phyloP scores from a whole-genome alignment of 164 flowering plant species.

The Brasenia schreberi region DNA sequence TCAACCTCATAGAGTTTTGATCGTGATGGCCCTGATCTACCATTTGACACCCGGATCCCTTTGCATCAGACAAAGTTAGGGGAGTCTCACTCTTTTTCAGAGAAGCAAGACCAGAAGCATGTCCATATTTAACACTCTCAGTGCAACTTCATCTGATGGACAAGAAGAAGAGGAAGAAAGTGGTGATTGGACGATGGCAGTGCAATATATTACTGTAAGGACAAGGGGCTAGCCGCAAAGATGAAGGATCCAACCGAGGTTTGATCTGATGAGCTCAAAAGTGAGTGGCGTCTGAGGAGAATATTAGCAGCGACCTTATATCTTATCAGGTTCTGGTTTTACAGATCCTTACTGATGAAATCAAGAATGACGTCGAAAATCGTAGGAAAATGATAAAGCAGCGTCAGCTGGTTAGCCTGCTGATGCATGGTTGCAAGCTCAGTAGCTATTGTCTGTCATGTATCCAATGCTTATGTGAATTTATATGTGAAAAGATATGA shows the following conservation, averaged over 20 bases:
- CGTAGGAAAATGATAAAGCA: too few species aligned
- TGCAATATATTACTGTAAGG: constrained; percentile 2
- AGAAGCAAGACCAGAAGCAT: constrained; percentile 40
- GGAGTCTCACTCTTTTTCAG: constrained; percentile 49
- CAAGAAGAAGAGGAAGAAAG: background rate
- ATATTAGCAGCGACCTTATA: too few species aligned
- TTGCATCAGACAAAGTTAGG: constrained; percentile 20
- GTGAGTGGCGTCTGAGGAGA: too few species aligned
- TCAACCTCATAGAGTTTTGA: constrained; percentile 79
- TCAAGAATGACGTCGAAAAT: too few species aligned
- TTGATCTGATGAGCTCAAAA: too few species aligned
- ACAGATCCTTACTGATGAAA: too few species aligned
- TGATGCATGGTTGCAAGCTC: too few species aligned
- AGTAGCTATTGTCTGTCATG: too few species aligned
- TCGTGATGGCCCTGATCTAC: constrained; percentile 23
- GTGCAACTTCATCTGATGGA: constrained; percentile 23
- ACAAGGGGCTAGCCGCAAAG: constrained; percentile 10
- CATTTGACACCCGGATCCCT: constrained; percentile 38
- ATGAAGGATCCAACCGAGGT: constrained; percentile 6
- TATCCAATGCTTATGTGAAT: too few species aligned
- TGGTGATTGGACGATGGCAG: background rate
- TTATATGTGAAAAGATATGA: too few species aligned
- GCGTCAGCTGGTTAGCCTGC: too few species aligned
- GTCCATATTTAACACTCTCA: constrained; percentile 43
- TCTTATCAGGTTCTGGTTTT: too few species aligned